Percentiles rank a stretch among this genome's conserved stretches.
Conservation (phyloP, 2,329 filamentous ascomycete genomes). For the Penicillium janthinellum region DNA sequence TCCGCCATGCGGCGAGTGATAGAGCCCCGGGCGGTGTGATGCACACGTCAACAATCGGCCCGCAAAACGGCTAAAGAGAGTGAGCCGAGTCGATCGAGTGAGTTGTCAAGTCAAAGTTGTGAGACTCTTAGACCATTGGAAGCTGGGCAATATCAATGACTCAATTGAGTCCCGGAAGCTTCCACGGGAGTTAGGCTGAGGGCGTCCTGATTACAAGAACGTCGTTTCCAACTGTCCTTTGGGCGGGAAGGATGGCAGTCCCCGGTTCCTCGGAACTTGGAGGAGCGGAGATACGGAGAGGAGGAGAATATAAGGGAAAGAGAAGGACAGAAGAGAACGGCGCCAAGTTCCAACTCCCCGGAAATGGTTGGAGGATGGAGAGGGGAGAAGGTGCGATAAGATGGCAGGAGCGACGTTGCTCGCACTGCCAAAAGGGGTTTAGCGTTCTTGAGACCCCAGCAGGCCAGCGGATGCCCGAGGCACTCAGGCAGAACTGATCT, state of each 20-base stretch:
- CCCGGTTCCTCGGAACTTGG: background rate
- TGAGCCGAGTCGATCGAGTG: background rate
- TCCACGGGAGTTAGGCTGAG: conserved; percentile 1
- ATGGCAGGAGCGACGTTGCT: conserved; percentile 20
- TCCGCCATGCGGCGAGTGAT: conserved; percentile 53
- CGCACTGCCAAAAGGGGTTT: conserved; percentile 11
- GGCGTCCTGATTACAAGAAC: background rate
- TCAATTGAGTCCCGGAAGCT: background rate
- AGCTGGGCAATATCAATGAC: background rate
- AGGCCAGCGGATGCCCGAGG: background rate
- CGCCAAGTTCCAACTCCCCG: conserved; percentile 6
- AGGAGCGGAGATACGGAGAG: background rate
- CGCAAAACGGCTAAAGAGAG: background rate
- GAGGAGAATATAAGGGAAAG: background rate
- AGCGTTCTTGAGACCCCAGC: conserved; percentile 1
- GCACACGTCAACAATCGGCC: conserved; percentile 11
- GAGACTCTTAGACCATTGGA: conserved; percentile 8
- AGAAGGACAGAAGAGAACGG: conserved; percentile 2
- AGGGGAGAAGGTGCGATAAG: conserved; percentile 19
- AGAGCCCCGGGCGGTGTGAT: conserved; percentile 19
- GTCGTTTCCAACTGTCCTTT: conserved; percentile 1
- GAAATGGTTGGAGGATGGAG: conserved; percentile 12
- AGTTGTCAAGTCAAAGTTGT: background rate
- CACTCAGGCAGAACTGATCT: conserved; percentile 2
- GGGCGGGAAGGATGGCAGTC: background rate